These are phyloP conservation scores for Schwanniomyces yamadae DNA, from an alignment of 805 yeast species.

Conservation along the genomic window DNA sequence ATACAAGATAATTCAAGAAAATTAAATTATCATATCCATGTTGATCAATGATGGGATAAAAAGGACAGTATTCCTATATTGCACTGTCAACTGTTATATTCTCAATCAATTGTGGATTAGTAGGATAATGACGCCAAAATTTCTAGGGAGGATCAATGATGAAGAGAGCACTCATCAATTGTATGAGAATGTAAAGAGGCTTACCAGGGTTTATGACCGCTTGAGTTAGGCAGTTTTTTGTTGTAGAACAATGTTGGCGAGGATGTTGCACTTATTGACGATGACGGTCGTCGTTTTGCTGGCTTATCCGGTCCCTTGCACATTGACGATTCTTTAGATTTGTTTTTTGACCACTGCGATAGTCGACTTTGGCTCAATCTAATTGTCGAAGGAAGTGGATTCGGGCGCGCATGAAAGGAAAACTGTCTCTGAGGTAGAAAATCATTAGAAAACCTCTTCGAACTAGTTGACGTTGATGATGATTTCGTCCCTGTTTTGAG, in stretches of 20 bases:
- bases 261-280: neutral
- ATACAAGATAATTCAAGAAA: too few relatives aligned
- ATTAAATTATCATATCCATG: too few relatives aligned
- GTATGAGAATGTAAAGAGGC: neutral
- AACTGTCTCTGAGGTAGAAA: neutral
- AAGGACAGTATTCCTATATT: too few relatives aligned
- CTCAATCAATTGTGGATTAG: too few relatives aligned
- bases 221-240: too few relatives aligned
- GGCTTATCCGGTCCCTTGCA: neutral
- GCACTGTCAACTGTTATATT: too few relatives aligned
- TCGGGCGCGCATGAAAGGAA: neutral
- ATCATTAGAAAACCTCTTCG: neutral
- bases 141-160: slow-evolving; percentile 1
- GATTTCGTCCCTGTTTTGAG: too few relatives aligned
- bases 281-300: neutral
- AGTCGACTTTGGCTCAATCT: neutral
- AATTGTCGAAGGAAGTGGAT: neutral
- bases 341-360: neutral
- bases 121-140: too few relatives aligned
- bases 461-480: too few relatives aligned
- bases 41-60: too few relatives aligned
- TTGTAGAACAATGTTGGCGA: too few relatives aligned
- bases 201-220: too few relatives aligned
- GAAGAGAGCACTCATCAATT: neutral
- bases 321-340: neutral